Evolutionary conservation across 2,329 filamentous ascomycete genomes (phyloP).

Genomic region (Ophiocordyceps sinensis): DNA sequence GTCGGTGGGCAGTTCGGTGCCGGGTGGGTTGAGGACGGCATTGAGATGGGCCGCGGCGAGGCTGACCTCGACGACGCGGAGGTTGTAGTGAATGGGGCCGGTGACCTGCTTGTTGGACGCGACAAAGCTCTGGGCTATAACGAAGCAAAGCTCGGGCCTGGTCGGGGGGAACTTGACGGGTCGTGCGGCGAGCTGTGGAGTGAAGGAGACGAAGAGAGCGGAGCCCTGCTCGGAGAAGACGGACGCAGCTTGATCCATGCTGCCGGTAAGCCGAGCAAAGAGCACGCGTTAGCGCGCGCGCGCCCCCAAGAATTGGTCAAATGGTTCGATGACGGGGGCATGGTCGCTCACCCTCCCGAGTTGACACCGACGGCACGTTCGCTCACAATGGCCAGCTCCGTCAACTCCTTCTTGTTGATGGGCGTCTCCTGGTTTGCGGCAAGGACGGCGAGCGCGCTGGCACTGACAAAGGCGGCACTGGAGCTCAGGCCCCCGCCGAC

Average conservation of each 20-base stretch:
- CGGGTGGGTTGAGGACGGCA: conserved; percentile 39
- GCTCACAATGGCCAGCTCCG: conserved; percentile 86
- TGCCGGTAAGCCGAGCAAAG: conserved; percentile 15
- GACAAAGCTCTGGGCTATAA: conserved; percentile 91
- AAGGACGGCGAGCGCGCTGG: conserved; percentile 78
- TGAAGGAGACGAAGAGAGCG: conserved; percentile 82
- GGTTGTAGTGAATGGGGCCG: conserved; percentile 87
- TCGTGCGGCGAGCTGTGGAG: conserved; percentile 58
- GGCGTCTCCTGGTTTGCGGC: conserved; percentile 63
- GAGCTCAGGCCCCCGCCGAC: conserved; percentile 85
- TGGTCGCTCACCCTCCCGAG: conserved; percentile 60
- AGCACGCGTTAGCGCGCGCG: background rate
- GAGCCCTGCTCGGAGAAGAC: conserved; percentile 81
- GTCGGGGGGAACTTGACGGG: conserved; percentile 74
- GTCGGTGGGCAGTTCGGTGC: conserved; percentile 55
- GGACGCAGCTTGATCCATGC: conserved; percentile 95
- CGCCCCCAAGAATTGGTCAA: background rate
- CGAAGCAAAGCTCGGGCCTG: conserved; percentile 70
- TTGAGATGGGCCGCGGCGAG: conserved; percentile 63
- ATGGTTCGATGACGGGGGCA: background rate
- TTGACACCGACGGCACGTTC: conserved; percentile 93
- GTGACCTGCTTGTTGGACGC: conserved; percentile 90
- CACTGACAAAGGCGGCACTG: conserved; percentile 84
- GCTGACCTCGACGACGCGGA: conserved; percentile 90
- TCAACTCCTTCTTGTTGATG: conserved; percentile 82